Conservation (phyloP, 805 yeast genomes). For the Dipodascus albidus region DNA sequence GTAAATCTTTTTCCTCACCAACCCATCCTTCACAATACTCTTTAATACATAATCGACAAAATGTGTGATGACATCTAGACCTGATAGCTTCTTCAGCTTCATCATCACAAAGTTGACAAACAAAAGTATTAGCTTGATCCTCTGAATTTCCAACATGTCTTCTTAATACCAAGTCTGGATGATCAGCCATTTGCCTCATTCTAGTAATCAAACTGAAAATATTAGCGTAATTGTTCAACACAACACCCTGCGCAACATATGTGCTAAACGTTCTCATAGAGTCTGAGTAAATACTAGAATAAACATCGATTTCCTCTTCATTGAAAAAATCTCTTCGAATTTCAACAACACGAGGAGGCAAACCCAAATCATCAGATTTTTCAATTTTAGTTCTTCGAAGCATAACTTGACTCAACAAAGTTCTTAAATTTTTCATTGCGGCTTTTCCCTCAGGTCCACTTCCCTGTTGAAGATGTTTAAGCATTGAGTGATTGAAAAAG, state of each 20-base stretch:
- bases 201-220: slow-evolving; percentile 91
- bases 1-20: slow-evolving; percentile 46
- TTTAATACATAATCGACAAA: slow-evolving; percentile 83
- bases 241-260: slow-evolving; percentile 93
- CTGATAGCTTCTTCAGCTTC: slow-evolving; percentile 97
- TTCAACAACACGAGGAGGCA: slow-evolving; percentile 92
- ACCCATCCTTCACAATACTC: slow-evolving; percentile 75
- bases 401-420: slow-evolving; percentile 71
- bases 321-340: slow-evolving; percentile 80
- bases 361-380: slow-evolving; percentile 92
- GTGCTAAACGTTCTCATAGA: slow-evolving; percentile 80
- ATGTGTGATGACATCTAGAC: slow-evolving; percentile 86
- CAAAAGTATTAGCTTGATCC: slow-evolving; percentile 44
- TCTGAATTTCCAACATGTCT: slow-evolving; percentile 36
- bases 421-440: slow-evolving; percentile 68
- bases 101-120: slow-evolving; percentile 92
- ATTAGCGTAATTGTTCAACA: slow-evolving; percentile 90
- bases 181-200: slow-evolving; percentile 97
- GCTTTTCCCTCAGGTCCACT: slow-evolving; percentile 69
- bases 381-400: slow-evolving; percentile 90
- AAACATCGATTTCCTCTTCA: slow-evolving; percentile 89
- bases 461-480: slow-evolving; percentile 89
- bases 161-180: slow-evolving; percentile 87
- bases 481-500: slow-evolving; percentile 89
- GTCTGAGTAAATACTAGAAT: slow-evolving; percentile 78